Percentiles rank a stretch among this genome's conserved stretches.
Evolutionary conservation across 371 early-diverging fungal species (phyloP).

Genomic region (Mortierella sp.): DNA sequence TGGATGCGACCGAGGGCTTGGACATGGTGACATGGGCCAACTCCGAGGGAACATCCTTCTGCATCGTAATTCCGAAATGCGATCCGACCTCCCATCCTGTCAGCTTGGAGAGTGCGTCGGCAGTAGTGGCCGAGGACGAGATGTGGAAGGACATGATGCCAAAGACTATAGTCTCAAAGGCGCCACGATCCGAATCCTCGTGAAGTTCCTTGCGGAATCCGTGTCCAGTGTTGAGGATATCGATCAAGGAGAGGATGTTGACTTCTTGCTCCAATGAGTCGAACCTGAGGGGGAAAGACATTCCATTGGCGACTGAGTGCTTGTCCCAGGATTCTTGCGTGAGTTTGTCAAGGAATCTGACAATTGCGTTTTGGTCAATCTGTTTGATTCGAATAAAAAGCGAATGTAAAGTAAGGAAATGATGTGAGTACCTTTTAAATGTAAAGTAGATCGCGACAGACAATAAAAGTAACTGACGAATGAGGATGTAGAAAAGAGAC

Average conservation of each 20-base stretch:
- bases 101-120: conserved; percentile 61
- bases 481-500: neutral
- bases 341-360: conserved; percentile 35
- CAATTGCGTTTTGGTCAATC: conserved; percentile 44
- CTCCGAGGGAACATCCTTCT: conserved; percentile 70
- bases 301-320: conserved; percentile 64
- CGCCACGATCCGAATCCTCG: conserved; percentile 73
- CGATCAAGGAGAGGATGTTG: conserved; percentile 80
- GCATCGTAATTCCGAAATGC: conserved; percentile 74
- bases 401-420: neutral
- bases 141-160: conserved; percentile 91
- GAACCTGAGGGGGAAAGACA: conserved; percentile 81
- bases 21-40: conserved; percentile 77
- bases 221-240: conserved; percentile 79
- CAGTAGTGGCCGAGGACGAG: conserved; percentile 63
- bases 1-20: conserved; percentile 74
- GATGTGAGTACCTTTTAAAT: neutral
- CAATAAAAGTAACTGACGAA: neutral
- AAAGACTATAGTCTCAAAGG: conserved; percentile 83
- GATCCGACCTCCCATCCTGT: conserved; percentile 66
- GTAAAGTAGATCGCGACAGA: neutral
- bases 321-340: conserved; percentile 55
- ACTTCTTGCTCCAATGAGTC: conserved; percentile 78
- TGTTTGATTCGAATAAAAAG: conserved; percentile 7
- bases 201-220: conserved; percentile 79